phyloP scores from a whole-genome alignment of 257 asterid genomes.

The Lycium ferocissimum region DNA sequence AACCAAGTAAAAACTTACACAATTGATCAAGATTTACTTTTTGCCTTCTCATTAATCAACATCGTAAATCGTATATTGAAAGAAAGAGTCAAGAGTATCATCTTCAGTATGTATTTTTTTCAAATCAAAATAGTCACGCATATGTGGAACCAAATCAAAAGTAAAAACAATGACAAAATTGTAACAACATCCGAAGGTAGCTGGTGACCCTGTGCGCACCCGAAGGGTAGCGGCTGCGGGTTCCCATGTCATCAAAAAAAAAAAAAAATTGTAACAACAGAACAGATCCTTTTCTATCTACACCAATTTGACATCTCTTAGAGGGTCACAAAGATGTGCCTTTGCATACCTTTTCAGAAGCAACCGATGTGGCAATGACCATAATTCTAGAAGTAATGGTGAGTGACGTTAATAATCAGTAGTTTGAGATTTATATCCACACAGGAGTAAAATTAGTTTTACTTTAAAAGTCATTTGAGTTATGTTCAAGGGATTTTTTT shows the following conservation, averaged over 20 bases:
- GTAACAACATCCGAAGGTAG: neutral
- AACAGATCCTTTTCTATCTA: neutral
- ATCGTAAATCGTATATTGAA: neutral
- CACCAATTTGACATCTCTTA: neutral
- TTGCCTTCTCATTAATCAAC: neutral
- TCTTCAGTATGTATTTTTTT: neutral
- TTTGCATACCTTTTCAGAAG: neutral
- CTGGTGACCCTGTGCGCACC: too few species aligned
- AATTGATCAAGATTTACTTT: neutral
- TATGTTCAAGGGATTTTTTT: neutral
- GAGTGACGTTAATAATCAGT: neutral
- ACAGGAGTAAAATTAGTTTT: neutral
- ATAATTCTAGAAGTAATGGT: neutral
- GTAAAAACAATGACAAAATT: neutral
- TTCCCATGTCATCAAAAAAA: too few species aligned
- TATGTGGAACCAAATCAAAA: neutral
- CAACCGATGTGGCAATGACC: neutral
- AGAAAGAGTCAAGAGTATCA: neutral
- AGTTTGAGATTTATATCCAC: conserved; percentile 6
- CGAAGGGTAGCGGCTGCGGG: too few species aligned
- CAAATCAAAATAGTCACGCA: neutral
- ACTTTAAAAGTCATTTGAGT: neutral
- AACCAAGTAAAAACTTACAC: neutral
- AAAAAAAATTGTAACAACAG: neutral
- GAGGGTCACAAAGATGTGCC: neutral